A percentile compares a stretch with the other conserved stretches of the same genome.
Conservation (phyloP, 192 early-diverging fungal species). For the Radiomyces spectabilis region DNA sequence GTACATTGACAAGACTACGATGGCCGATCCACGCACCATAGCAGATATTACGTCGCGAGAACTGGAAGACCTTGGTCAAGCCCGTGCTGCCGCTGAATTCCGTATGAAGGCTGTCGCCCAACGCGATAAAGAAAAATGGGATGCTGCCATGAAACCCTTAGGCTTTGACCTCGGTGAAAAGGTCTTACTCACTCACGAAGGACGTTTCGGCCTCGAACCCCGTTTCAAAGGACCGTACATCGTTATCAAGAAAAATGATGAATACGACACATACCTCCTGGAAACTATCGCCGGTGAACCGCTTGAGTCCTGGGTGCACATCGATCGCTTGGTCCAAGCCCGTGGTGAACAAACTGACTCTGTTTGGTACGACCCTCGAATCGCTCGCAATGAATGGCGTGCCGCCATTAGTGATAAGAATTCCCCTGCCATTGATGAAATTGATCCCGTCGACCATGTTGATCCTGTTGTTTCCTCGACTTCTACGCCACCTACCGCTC, state of each 20-base stretch:
- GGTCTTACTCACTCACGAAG: not conserved
- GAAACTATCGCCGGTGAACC: not conserved
- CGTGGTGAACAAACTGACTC: not conserved
- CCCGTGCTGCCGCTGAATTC: conserved; percentile 1
- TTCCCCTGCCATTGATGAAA: not conserved
- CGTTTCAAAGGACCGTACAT: not conserved
- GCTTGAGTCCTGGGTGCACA: conserved; percentile 3
- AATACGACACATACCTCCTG: not conserved
- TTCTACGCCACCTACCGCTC: not conserved
- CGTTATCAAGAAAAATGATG: not conserved
- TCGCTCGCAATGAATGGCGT: not conserved
- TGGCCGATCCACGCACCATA: not conserved
- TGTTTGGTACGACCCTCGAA: conserved; percentile 2
- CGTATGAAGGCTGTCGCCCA: too few species aligned
- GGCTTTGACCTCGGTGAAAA: conserved; percentile 4
- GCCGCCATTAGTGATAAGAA: not conserved
- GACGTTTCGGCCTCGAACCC: not conserved
- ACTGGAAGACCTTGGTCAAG: not conserved
- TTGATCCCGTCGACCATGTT: not conserved
- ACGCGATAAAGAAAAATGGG: conserved; percentile 4
- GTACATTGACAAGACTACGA: conserved; percentile 5
- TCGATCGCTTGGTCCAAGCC: not conserved
- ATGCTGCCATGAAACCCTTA: not conserved
- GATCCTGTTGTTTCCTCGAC: not conserved
- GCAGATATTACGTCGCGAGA: not conserved